phyloP scores from a whole-genome alignment of 1,139 yeast species.

The Yamadazyma conglobata region DNA sequence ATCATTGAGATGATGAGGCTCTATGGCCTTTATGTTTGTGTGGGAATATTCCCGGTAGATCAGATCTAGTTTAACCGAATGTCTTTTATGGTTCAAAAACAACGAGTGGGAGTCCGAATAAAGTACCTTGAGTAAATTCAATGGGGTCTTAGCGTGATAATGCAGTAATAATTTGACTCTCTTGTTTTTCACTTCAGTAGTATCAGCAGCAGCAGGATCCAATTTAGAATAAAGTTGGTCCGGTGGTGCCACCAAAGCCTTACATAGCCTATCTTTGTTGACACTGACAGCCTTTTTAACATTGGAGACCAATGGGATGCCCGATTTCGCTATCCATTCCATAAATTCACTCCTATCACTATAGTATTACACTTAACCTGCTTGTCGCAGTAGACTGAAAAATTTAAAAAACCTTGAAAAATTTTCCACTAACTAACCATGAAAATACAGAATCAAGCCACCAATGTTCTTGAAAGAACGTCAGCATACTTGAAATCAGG shows the following conservation, averaged over 20 bases:
- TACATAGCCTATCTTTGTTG: constrained; percentile 2
- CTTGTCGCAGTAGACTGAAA: no score
- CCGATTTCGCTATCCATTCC: constrained; percentile 2
- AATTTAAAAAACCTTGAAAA: constrained; percentile 1
- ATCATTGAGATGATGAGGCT: constrained; percentile 35
- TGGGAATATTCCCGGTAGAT: constrained; percentile 6
- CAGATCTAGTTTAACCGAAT: not conserved
- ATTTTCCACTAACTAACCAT: constrained; percentile 23
- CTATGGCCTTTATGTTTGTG: constrained; percentile 6
- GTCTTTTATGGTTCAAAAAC: constrained; percentile 5
- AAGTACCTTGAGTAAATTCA: constrained; percentile 5
- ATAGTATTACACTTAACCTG: no score
- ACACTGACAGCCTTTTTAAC: constrained; percentile 5
- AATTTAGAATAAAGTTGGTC: not conserved
- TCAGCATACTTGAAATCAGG: constrained; percentile 69
- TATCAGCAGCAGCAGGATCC: constrained; percentile 2
- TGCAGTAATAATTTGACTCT: constrained; percentile 2
- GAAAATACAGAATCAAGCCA: constrained; percentile 69
- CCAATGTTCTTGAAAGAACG: constrained; percentile 71
- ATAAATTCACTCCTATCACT: no score
- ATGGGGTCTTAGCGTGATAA: constrained; percentile 8
- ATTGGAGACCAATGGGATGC: constrained; percentile 4
- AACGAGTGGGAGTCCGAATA: constrained; percentile 6
- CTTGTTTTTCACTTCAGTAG: constrained; percentile 1
- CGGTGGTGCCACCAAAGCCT: constrained; percentile 1